Evolutionary conservation across 208 protist species (phyloP).

Genomic region (Crithidia thermophila): DNA sequence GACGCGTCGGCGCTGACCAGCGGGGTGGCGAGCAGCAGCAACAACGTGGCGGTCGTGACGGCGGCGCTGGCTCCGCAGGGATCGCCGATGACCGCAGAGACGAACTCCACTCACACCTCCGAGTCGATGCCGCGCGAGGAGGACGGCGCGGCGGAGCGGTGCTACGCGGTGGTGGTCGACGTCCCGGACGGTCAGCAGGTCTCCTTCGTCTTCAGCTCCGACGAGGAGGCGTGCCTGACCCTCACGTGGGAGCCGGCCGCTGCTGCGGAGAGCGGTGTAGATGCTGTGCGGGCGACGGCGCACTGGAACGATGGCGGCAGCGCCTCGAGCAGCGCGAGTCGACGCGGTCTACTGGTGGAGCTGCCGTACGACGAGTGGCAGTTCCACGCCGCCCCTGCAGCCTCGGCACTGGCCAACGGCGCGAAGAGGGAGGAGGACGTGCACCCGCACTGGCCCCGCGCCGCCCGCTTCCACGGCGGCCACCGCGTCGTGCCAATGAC

Average conservation of each 20-base stretch:
- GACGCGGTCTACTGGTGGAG: slow-evolving; percentile 7
- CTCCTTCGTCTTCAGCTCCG: slow-evolving; percentile 20
- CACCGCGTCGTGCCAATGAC: slow-evolving; percentile 6
- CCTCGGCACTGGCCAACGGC: slow-evolving; percentile 90
- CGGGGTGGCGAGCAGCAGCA: neutral
- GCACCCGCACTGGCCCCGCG: slow-evolving; percentile 90
- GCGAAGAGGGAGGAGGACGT: slow-evolving; percentile 87
- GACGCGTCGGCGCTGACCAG: neutral
- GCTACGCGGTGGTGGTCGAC: slow-evolving; percentile 23
- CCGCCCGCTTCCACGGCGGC: slow-evolving; percentile 17
- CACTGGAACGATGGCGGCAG: neutral
- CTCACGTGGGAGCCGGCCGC: slow-evolving; percentile 2
- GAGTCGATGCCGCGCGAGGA: slow-evolving; percentile 11
- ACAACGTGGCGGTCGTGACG: neutral
- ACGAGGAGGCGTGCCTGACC: slow-evolving; percentile 10
- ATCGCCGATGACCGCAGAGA: slow-evolving; percentile 5
- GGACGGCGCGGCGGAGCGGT: slow-evolving; percentile 3
- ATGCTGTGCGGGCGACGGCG: neutral
- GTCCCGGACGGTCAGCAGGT: slow-evolving; percentile 16
- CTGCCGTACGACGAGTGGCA: slow-evolving; percentile 24
- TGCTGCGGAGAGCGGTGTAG: neutral
- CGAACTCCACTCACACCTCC: neutral
- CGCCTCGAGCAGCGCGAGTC: neutral
- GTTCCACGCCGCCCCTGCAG: slow-evolving; percentile 50
- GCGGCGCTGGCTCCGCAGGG: neutral